Evolutionary conservation across 169 alveolate species (phyloP).

Genomic region (Miamiensis avidus): DNA sequence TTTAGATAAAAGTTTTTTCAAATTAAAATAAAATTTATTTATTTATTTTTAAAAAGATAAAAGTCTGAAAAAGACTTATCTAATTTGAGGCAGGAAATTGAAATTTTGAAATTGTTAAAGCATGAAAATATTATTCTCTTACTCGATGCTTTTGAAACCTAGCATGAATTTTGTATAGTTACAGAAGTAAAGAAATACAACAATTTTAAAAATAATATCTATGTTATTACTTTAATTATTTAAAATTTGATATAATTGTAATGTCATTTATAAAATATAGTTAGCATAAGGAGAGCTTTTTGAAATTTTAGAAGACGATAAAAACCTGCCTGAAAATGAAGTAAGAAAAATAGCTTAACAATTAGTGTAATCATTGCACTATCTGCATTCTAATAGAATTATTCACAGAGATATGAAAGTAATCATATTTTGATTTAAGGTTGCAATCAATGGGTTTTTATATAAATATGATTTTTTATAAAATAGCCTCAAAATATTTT

Average conservation of each 20-base stretch:
- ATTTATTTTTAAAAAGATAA: conserved; percentile 59
- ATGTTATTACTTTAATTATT: background rate
- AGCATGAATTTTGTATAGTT: conserved; percentile 89
- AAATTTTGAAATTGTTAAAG: conserved; percentile 83
- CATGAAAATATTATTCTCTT: conserved; percentile 89
- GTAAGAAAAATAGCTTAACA: conserved; percentile 85
- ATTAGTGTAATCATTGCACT: conserved; percentile 79
- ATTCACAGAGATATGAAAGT: conserved; percentile 91
- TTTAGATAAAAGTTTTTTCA: background rate
- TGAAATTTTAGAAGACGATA: conserved; percentile 90
- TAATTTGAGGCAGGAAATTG: conserved; percentile 89
- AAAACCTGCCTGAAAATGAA: conserved; percentile 85
- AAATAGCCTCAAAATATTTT: conserved; percentile 86
- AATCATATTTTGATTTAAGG: background rate
- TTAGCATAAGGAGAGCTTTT: conserved; percentile 92
- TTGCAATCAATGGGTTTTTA: too few relatives aligned
- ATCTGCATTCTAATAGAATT: conserved; percentile 86
- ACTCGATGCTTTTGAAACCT: conserved; percentile 90
- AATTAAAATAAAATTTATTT: background rate
- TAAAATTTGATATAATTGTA: background rate
- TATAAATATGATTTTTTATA: too few relatives aligned
- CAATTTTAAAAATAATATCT: background rate
- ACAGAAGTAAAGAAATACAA: conserved; percentile 68
- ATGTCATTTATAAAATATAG: conserved; percentile 32
- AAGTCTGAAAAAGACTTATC: conserved; percentile 89